Evolutionary conservation across 805 yeast species (phyloP).

Genomic region (Candida krabiensis): DNA sequence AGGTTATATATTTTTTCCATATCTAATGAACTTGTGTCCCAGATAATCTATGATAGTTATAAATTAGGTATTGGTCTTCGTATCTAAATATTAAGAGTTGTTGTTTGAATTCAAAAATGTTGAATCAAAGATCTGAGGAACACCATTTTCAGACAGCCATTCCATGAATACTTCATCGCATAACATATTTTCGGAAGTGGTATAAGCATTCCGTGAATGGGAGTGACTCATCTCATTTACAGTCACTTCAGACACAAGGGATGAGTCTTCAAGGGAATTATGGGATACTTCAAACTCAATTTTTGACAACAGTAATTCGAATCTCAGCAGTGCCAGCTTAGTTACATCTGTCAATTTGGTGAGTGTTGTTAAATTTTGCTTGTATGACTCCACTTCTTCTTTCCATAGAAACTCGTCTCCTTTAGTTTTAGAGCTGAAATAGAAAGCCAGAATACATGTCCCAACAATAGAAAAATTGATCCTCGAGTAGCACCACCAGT

Average conservation of each 20-base stretch:
- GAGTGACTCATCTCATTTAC: too few relatives aligned
- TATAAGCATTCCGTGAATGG: too few relatives aligned
- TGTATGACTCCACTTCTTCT: background rate
- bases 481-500: background rate
- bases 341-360: background rate
- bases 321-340: background rate
- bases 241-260: too few relatives aligned
- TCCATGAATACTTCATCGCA: background rate
- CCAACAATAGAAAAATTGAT: background rate
- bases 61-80: too few relatives aligned
- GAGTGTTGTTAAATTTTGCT: background rate
- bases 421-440: background rate
- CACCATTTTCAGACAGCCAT: background rate
- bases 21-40: too few relatives aligned
- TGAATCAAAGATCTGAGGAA: background rate
- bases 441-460: background rate
- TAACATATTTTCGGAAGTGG: too few relatives aligned
- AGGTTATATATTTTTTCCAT: too few relatives aligned
- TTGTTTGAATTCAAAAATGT: background rate
- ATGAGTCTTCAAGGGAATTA: too few relatives aligned
- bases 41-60: too few relatives aligned
- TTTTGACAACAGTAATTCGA: too few relatives aligned
- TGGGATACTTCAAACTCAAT: background rate
- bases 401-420: background rate
- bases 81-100: background rate